Evolutionary conservation across 441 rosid species (phyloP), one percentile per base, ranked within the genome.

Genomic region (Aleurites moluccanus): DNA sequence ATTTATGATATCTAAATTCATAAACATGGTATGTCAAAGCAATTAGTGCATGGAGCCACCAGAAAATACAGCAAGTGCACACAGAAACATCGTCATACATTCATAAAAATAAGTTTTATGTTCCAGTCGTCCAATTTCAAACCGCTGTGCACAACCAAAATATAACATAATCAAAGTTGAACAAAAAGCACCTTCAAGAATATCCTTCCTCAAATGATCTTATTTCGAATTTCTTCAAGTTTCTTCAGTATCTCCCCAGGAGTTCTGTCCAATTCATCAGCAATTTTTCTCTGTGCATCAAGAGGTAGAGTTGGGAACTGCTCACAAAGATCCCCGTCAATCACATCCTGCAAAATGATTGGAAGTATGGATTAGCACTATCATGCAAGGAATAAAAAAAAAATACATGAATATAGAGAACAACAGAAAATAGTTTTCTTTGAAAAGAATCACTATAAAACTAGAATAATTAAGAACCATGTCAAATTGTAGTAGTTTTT

Each of bases 201-300:
- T 59, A 74, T 68, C 55, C 49, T 27, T 47, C 59, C 78, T 86
- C 74, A 91, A 44, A 95, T 84, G 38, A 92, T 92, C 84, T 90
- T 95, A 67, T 95, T 95, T 74, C 99, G 83, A 55, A 82, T 85
- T 81, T 93, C 99, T 83, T 95, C 98, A 18, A 95, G 97, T 90
- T 91, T 95, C 91, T 95, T 95, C 76, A 95, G 84, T 62, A 95
- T 95, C 91, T 95, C 99, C 2, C 93, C 96, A 28, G 99, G 98
- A 42, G 97, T 92, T 79, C 98, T 90, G 77, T 95, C 99, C 88
- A 95, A 75, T 76, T 95, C 97, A 64, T 95, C 99, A 0, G 97
- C 98, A 79, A 92, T 92, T 83, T 90, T 95, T 79, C 94, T 84
- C 78, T 95, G 99, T 82, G 89, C 25, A 57, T 95, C 99, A 81